Conservation (phyloP, 331 rosid species). For the Cydonia oblonga region DNA sequence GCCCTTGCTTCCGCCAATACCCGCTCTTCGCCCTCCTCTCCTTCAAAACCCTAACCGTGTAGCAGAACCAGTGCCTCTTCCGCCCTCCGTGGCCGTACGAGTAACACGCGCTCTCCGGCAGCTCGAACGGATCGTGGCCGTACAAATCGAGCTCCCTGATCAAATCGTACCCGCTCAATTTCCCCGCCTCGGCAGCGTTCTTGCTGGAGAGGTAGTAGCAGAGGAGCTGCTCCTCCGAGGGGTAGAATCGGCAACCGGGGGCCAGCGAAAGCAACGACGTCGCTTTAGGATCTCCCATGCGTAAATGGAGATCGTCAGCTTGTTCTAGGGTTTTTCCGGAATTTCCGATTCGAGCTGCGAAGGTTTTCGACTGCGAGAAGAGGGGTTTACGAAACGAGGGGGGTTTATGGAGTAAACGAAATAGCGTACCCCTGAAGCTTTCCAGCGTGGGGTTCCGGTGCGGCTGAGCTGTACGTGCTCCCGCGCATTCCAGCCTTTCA, state of each 20-base stretch:
- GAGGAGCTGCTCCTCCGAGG: conserved; percentile 56
- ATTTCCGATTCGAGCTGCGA: background rate
- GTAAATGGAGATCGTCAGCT: background rate
- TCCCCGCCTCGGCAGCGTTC: conserved; percentile 5
- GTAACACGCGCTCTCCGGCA: conserved; percentile 40
- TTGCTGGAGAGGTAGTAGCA: conserved; percentile 36
- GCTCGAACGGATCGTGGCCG: conserved; percentile 34
- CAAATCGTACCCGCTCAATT: conserved; percentile 18
- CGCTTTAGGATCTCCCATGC: conserved; percentile 30
- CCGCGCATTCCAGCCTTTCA: background rate
- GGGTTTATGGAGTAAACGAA: background rate
- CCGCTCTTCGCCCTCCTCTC: conserved; percentile 38
- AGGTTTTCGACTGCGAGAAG: background rate
- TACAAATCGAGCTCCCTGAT: conserved; percentile 47
- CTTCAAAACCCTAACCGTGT: conserved; percentile 22
- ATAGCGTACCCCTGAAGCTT: conserved; percentile 37
- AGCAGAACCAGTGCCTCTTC: conserved; percentile 57
- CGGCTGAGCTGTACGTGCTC: background rate
- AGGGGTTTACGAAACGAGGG: background rate
- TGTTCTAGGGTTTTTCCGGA: background rate
- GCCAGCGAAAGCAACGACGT: conserved; percentile 25
- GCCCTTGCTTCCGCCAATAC: conserved; percentile 49
- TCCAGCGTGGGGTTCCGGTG: background rate
- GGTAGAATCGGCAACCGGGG: conserved; percentile 51
- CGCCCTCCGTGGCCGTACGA: conserved; percentile 41